Evolutionary conservation across 1,139 yeast species (phyloP).

Genomic region (Zygoascus meyerae): DNA sequence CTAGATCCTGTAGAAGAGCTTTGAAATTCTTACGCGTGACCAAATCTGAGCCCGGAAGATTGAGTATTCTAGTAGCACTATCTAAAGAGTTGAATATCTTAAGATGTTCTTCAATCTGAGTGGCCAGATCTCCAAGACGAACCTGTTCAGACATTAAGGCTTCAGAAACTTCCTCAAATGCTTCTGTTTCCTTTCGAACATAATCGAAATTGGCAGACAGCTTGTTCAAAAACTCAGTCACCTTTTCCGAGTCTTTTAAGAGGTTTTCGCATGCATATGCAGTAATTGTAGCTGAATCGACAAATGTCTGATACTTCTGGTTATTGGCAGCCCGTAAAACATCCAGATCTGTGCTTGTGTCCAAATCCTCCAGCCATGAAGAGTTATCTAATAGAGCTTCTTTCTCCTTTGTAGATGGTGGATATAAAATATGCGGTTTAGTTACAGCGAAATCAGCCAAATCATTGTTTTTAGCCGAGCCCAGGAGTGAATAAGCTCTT

Average conservation of each 20-base stretch:
- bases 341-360: constrained; percentile 14
- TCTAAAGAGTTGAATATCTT: constrained; percentile 66
- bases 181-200: constrained; percentile 55
- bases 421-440: constrained; percentile 9
- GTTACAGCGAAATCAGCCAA: not conserved
- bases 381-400: not conserved
- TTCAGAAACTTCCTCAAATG: constrained; percentile 57
- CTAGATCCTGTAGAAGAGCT: constrained; percentile 52
- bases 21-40: constrained; percentile 55
- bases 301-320: constrained; percentile 21
- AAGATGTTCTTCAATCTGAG: constrained; percentile 49
- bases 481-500: constrained; percentile 10
- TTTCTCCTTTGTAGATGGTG: constrained; percentile 12
- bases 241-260: constrained; percentile 38
- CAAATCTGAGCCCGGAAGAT: constrained; percentile 62
- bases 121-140: constrained; percentile 41
- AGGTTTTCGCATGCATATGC: constrained; percentile 32
- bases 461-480: constrained; percentile 11
- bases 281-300: constrained; percentile 32
- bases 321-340: constrained; percentile 28
- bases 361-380: constrained; percentile 5
- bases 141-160: constrained; percentile 48
- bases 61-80: constrained; percentile 58
- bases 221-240: constrained; percentile 40
- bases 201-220: constrained; percentile 48